Percentiles rank a stretch among this genome's conserved stretches.
phyloP scores from a whole-genome alignment of 2,329 filamentous ascomycete genomes.

The Penicillium crustosum region DNA sequence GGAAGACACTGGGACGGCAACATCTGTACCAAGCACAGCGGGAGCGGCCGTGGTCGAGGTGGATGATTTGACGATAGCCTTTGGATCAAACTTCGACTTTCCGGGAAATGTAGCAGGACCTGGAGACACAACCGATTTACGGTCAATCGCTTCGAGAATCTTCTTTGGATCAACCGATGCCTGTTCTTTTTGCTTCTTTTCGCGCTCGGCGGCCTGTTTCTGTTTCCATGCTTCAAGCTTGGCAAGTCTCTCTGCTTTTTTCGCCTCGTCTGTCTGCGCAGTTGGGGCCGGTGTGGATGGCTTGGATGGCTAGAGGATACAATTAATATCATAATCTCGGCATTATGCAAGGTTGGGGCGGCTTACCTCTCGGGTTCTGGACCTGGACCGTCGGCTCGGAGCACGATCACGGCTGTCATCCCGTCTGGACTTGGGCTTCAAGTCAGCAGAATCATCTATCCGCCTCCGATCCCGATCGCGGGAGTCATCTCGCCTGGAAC shows the following conservation, averaged over 20 bases:
- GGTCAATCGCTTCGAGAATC: conserved; percentile 71
- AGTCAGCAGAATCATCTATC: conserved; percentile 71
- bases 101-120: conserved; percentile 64
- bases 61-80: conserved; percentile 75
- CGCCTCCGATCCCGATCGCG: conserved; percentile 64
- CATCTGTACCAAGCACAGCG: conserved; percentile 57
- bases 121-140: conserved; percentile 61
- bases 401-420: conserved; percentile 63
- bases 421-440: conserved; percentile 63
- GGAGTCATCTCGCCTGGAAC: conserved; percentile 71
- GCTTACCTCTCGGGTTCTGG: conserved; percentile 60
- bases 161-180: conserved; percentile 63
- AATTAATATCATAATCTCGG: conserved; percentile 2
- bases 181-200: conserved; percentile 68
- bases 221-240: conserved; percentile 91
- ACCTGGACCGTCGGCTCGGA: conserved; percentile 50
- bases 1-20: conserved; percentile 50
- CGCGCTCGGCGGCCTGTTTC: conserved; percentile 73
- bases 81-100: conserved; percentile 88
- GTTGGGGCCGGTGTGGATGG: conserved; percentile 46
- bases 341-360: background rate
- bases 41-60: conserved; percentile 54
- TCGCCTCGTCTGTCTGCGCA: conserved; percentile 67
- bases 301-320: conserved; percentile 52
- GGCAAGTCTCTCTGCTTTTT: conserved; percentile 75